Base-by-base conservation (phyloP, 2,329 filamentous ascomycete genomes). In the Stachybotrys elegans region DNA sequence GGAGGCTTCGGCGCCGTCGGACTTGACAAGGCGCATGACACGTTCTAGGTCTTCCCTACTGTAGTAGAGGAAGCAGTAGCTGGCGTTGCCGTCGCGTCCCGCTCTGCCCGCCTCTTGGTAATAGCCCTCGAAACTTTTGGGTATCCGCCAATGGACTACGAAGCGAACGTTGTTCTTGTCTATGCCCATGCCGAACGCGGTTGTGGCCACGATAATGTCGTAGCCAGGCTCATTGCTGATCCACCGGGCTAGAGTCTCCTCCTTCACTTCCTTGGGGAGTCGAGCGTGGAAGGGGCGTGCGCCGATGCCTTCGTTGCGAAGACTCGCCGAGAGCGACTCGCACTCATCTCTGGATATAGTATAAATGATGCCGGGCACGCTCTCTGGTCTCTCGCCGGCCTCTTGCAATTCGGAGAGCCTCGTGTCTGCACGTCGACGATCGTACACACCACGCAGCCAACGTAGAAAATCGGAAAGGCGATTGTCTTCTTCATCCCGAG, bases 161-260 rank as follows among this genome's bases (percentile, higher is more conserved):
- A 96, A 96, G 3, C 92, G 86, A 11, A 97, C 92, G 54, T 95
- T 86, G 42, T 93, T 83, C 64, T 96, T 96, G 65, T 97, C 91
- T 51, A 97, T 96, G 21, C 92, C 92, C 92, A 97, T 97, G 3
- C 92, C 92, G 57, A 97, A 97, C 0, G 92, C 92, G 2, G 89
- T 97, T 0, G 92, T 97, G 2, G 92, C 92, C 22, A 96, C 90
- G 48, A 97, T 92, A 40, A 97, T 82, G 61, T 93, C 90, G 66
- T 93, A 95, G 1, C 86, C 86, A 21, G 78, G 73, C 43, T 80
- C 77, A 60, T 88, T 86, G 43, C 76, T 73, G 37, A 90, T 82
- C 87, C 87, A 92, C 16, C 78, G 76, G 14, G 75, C 66, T 4
- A 91, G 72, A 2, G 85, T 85, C 46, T 86, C 79, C 52, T 86